Evolutionary conservation across 116 monocot genomes (phyloP).

Genomic region (Cymodocea nodosa): DNA sequence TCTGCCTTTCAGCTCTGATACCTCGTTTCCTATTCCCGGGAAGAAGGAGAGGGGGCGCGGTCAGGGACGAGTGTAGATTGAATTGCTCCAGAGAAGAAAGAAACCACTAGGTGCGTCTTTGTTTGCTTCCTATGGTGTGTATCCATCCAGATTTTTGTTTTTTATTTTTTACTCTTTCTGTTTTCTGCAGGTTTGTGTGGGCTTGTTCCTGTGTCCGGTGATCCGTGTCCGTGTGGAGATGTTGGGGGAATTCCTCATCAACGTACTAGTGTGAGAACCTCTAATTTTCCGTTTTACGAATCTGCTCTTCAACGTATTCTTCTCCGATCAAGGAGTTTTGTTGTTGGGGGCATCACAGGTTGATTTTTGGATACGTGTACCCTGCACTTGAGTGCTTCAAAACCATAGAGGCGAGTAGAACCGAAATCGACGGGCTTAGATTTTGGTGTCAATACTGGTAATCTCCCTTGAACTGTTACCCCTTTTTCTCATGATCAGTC

Average conservation of each 20-base stretch:
- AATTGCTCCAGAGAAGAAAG: no score
- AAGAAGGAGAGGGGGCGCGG: no score
- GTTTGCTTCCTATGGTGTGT: no score
- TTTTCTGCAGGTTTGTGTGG: no score
- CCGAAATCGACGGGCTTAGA: constrained; percentile 5
- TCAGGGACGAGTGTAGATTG: no score
- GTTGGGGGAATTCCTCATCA: constrained; percentile 6
- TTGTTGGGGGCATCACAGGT: constrained; percentile 8
- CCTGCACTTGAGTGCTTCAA: constrained; percentile 87
- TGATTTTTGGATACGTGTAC: constrained; percentile 16
- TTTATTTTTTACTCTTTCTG: no score
- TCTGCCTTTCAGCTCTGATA: neutral
- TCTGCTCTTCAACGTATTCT: neutral
- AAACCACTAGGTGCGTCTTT: no score
- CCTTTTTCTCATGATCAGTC: neutral
- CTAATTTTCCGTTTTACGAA: neutral
- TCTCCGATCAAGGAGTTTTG: neutral
- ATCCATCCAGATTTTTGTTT: no score
- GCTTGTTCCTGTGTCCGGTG: no score
- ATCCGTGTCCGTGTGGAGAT: neutral
- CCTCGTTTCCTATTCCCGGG: no score
- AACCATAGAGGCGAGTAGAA: constrained; percentile 30
- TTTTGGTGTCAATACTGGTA: constrained; percentile 22
- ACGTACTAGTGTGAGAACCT: neutral
- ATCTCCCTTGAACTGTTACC: neutral